phyloP scores from a whole-genome alignment of 768 basidiomycete species.

The Symmetrospora coprosmae region DNA sequence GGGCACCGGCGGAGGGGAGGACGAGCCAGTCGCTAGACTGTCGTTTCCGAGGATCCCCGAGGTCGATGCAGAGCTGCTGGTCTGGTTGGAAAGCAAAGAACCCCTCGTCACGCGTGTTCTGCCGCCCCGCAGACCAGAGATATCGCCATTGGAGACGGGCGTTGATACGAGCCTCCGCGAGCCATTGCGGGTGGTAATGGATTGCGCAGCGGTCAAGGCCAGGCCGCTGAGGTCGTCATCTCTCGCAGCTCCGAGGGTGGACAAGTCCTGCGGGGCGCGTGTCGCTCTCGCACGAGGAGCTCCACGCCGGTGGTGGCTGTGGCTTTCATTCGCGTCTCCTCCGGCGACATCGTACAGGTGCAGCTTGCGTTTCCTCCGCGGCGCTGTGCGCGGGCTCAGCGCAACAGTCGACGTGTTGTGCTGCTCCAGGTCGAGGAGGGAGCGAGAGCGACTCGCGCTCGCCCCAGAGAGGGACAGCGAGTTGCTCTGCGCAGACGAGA shows the following conservation, averaged over 20 bases:
- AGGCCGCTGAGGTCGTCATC: not conserved
- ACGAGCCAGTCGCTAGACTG: not conserved
- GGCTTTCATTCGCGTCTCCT: not conserved
- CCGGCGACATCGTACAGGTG: too few species aligned
- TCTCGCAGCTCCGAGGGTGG: not conserved
- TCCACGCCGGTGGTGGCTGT: not conserved
- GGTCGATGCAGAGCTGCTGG: not conserved
- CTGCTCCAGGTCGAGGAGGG: constrained; percentile 18
- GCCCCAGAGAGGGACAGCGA: too few species aligned
- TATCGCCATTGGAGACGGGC: too few species aligned
- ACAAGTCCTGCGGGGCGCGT: not conserved
- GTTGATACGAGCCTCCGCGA: not conserved
- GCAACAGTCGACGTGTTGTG: constrained; percentile 13
- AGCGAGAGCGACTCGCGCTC: too few species aligned
- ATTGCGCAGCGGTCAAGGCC: not conserved
- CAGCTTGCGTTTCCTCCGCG: not conserved
- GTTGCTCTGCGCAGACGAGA: too few species aligned
- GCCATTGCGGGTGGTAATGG: not conserved
- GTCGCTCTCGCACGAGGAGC: not conserved
- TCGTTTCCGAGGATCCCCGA: constrained; percentile 9
- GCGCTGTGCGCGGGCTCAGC: not conserved
- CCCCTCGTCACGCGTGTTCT: not conserved
- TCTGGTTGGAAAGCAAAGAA: not conserved
- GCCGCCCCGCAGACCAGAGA: not conserved
- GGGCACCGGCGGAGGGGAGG: not conserved